Conservation (phyloP, 305 asterid genomes). For the Fraxinus baroniana region DNA sequence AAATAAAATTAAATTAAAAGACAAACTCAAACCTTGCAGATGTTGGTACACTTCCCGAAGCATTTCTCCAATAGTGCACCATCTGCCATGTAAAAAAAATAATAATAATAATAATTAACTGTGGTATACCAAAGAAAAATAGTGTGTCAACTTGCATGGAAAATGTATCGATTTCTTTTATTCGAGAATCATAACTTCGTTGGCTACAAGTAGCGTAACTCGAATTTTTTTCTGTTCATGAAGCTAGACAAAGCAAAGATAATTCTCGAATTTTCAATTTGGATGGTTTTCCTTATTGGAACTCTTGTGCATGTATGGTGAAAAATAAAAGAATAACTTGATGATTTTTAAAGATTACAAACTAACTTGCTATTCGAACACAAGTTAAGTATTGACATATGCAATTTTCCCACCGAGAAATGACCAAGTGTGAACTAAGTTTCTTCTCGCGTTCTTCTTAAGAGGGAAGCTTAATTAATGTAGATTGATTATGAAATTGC, state of each 20-base stretch:
- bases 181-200: background rate
- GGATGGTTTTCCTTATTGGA: background rate
- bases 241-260: background rate
- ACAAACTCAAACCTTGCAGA: background rate
- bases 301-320: no score
- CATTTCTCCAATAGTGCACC: constrained; percentile 14
- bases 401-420: background rate
- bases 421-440: background rate
- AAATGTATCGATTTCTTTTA: no score
- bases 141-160: background rate
- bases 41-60: background rate
- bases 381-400: background rate
- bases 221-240: background rate
- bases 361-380: background rate
- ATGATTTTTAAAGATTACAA: background rate
- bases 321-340: background rate
- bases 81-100: constrained; percentile 1
- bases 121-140: background rate
- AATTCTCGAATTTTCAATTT: background rate
- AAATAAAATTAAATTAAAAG: no score
- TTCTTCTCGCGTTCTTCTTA: background rate
- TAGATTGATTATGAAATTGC: background rate
- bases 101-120: background rate
- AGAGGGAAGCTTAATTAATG: background rate
- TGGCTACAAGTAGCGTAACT: background rate